Evolutionary conservation across 495 filamentous ascomycete species (phyloP).

Genomic region (Daldinia loculata): DNA sequence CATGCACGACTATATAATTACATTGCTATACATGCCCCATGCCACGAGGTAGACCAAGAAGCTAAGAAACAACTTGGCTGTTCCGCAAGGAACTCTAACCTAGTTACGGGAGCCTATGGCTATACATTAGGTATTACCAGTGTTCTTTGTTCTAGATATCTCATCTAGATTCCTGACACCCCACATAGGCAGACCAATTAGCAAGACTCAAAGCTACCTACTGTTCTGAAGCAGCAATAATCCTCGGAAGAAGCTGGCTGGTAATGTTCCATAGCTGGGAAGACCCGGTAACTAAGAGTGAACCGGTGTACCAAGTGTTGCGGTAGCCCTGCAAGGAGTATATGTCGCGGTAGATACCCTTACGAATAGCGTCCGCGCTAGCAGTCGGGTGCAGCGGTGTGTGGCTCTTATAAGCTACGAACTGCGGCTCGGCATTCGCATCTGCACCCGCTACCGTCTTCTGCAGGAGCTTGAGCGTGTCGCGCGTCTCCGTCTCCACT

Average conservation of each 20-base stretch:
- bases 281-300: constrained; percentile 47
- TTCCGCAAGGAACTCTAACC: no score
- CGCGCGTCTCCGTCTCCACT: constrained; percentile 20
- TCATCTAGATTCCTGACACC: no score
- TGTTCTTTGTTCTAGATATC: no score
- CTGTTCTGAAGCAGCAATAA: constrained; percentile 32
- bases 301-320: constrained; percentile 63
- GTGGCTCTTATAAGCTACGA: constrained; percentile 47
- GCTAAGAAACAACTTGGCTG: no score
- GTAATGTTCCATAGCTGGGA: constrained; percentile 53
- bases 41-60: no score
- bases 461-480: constrained; percentile 30
- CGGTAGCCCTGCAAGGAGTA: constrained; percentile 59
- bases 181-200: background rate
- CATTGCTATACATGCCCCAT: background rate
- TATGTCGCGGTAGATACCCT: constrained; percentile 60
- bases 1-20: no score
- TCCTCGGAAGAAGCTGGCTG: constrained; percentile 30
- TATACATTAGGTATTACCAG: no score
- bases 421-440: constrained; percentile 12
- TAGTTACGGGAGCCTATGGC: no score
- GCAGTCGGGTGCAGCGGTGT: constrained; percentile 48
- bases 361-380: constrained; percentile 40
- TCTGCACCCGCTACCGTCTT: constrained; percentile 11
- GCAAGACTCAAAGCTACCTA: background rate